These are phyloP conservation scores for Pseudogymnoascus sp. DNA, from an alignment of 2,329 filamentous ascomycete genomes.

Conservation along the genomic window DNA sequence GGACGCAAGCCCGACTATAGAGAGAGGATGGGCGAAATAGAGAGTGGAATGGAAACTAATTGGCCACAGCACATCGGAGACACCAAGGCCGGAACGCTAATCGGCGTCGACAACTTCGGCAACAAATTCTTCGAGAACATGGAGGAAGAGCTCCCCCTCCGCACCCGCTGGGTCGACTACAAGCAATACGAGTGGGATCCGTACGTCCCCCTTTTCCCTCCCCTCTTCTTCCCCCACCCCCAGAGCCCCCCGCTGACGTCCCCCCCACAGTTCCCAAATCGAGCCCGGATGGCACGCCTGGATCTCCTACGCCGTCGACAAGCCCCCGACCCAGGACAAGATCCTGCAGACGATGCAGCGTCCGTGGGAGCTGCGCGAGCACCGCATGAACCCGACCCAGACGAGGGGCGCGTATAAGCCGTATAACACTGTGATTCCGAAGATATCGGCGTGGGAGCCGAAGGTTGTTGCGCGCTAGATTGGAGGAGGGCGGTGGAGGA, in stretches of 20 bases:
- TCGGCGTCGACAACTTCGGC: slow-evolving; percentile 81
- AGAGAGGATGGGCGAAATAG: neutral
- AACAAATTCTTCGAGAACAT: slow-evolving; percentile 98
- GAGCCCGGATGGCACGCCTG: slow-evolving; percentile 98
- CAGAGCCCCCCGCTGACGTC: neutral
- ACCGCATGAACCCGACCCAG: slow-evolving; percentile 67
- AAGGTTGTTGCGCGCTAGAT: slow-evolving; percentile 23
- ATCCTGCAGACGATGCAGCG: slow-evolving; percentile 59
- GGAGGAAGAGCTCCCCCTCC: slow-evolving; percentile 82
- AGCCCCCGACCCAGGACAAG: slow-evolving; percentile 69
- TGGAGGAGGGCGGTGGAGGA: neutral
- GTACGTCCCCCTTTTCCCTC: slow-evolving; percentile 35
- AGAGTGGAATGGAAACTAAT: neutral
- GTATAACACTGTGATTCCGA: slow-evolving; percentile 51
- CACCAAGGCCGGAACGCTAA: slow-evolving; percentile 83
- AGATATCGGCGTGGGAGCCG: slow-evolving; percentile 45
- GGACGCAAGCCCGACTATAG: neutral
- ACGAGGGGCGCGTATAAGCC: slow-evolving; percentile 78
- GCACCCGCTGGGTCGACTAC: slow-evolving; percentile 97
- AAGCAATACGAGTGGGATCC: slow-evolving; percentile 77
- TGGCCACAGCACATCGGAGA: slow-evolving; percentile 55
- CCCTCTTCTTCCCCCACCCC: neutral
- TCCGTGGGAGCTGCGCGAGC: slow-evolving; percentile 64
- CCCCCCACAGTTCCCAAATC: slow-evolving; percentile 58
- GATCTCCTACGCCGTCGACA: slow-evolving; percentile 90